Evolutionary conservation across 2,329 filamentous ascomycete genomes (phyloP), one percentile per base, ranked within the genome.

Genomic region (Blastomyces silverae): DNA sequence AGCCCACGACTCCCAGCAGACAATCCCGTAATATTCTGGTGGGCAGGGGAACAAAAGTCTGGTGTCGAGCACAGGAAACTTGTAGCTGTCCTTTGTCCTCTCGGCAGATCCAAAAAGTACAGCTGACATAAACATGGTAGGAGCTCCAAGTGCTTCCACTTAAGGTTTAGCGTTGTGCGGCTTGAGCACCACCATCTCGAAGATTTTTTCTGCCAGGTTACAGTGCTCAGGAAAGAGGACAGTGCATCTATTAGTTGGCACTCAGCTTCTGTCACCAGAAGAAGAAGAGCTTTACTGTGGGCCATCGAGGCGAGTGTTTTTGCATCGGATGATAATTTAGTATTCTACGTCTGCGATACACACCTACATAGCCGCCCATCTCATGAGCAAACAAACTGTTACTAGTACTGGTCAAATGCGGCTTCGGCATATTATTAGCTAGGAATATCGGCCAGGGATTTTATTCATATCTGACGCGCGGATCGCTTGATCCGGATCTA

Each of bases 151-250:
- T 4, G 17, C 4, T 44, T 56, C 62, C 53, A 17, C 0, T 58
- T 58, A 25, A 22, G 52, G 62, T 63, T 63, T 63, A 63, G 62
- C 53, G 62, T 44, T 3, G 1, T 13, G 1, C 8, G 22, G 48
- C 22, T 13, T 2, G 7, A 44, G 39, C 31, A 31, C 5, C 31
- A 2, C 31, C 31, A 31, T 31, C 31, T 5, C 31, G 34, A 34
- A 34, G 34, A 34, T 37, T 37, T 37, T 37, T 37, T 37, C 10
- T 34, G 34, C 34, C 1, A 37, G 34, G 31, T 34, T 34, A 34
- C 31, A 34, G 4, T 3, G 31, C 31, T 37, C 34, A 39, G 37
- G 2, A 8, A 1, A 10, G 34, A 11, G 10, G 8, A 37, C 34
- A 37, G 10, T 37, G 34, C 37, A 39, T 39, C 10, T 39, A 37